Evolutionary conservation across 1,139 yeast species (phyloP).

Genomic region (Candida sp.): DNA sequence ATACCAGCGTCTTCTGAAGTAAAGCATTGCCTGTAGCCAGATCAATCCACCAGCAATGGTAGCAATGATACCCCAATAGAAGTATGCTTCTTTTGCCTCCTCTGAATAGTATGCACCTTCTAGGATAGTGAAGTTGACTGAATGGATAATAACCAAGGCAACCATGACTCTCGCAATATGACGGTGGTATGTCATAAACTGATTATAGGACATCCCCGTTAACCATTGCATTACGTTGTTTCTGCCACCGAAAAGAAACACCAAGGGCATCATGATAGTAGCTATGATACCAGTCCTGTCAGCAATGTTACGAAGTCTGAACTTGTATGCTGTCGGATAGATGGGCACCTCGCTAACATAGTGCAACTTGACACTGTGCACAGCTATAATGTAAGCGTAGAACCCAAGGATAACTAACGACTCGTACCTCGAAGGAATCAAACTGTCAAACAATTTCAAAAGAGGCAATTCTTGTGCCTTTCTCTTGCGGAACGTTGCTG

Average conservation of each 20-base stretch:
- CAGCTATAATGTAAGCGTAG: too few species aligned
- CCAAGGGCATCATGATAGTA: slow-evolving; percentile 33
- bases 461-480: too few species aligned
- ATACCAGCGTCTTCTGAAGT: slow-evolving; percentile 45
- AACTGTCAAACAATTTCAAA: too few species aligned
- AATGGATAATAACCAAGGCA: slow-evolving; percentile 33
- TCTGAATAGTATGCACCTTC: slow-evolving; percentile 10
- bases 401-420: too few species aligned
- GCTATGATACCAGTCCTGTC: slow-evolving; percentile 39
- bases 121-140: slow-evolving; percentile 39
- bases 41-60: slow-evolving; percentile 37
- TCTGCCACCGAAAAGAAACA: slow-evolving; percentile 45
- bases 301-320: slow-evolving; percentile 30
- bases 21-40: slow-evolving; percentile 39
- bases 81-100: slow-evolving; percentile 22
- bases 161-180: slow-evolving; percentile 41
- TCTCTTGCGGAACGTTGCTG: too few species aligned
- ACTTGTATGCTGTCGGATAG: too few species aligned
- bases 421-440: too few species aligned
- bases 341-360: too few species aligned
- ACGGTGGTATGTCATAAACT: slow-evolving; percentile 40
- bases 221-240: slow-evolving; percentile 47
- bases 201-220: slow-evolving; percentile 41
- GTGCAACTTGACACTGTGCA: too few species aligned
- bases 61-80: slow-evolving; percentile 35